Base-by-base conservation (phyloP, 2,329 filamentous ascomycete species). In the Westerdykella sp. region DNA sequence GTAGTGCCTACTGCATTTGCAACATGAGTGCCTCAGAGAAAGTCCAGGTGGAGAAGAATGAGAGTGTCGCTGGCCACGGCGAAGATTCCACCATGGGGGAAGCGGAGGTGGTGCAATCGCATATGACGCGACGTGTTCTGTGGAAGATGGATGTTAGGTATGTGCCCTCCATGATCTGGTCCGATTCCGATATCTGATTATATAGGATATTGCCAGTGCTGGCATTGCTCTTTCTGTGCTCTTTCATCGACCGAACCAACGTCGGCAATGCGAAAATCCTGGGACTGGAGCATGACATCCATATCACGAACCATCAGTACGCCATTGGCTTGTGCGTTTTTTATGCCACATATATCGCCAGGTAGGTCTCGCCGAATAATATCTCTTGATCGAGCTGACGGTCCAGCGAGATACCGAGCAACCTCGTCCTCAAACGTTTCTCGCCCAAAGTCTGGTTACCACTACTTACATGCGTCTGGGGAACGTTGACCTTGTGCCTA, bases 201-300 rank as follows among this genome's bases (percentile, higher is more conserved):
- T 39, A 21, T 6, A 83, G 79, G 39, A 76, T 84, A 21, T 67
- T 84, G 6, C 81, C 81, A 0, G 65, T 81, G 6, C 71, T 86
- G n/a, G 75, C 80, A 0, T 55, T 84, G 0, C 67, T 85, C 1
- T 84, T 84, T 51, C 70, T 85, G 9, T 84, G 79, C 65, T 84
- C 80, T 1, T 78, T 78, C 49, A 69, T 79, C 43, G 83, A 86
- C 62, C 75, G 84, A 34, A 84, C 82, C n/a, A 87, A 86, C 57
- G 80, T 86, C 31, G 83, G 83, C 31, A 85, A 86, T 55, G 83
- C 82, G 18, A 80, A 80, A 47, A 79, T 85, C 7, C 73, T 83
- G 40, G 77, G 78, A 1, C 70, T 87, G 12, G 77, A 83, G 51
- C 51, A 67, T 1, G 77, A 81, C 53, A 50, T 63, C 9, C 44